Evolutionary conservation across 192 early-diverging fungal species (phyloP).

Genomic region (Linnemannia zychae): DNA sequence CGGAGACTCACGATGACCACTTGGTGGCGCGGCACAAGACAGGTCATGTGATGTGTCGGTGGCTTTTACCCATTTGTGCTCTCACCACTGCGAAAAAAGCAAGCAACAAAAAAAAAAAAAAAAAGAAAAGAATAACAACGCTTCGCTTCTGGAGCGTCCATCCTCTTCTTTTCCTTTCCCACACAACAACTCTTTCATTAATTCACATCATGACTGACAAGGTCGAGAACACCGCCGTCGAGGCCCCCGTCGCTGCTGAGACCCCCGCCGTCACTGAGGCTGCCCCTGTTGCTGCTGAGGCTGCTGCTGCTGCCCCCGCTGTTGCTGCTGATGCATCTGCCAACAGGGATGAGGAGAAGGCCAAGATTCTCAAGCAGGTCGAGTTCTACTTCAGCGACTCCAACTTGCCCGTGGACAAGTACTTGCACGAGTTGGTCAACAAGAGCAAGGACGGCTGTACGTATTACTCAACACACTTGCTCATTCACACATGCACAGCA

Average conservation of each 20-base stretch:
- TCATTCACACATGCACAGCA: background rate
- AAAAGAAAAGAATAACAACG: conserved; percentile 8
- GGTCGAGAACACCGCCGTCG: background rate
- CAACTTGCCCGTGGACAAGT: conserved; percentile 71
- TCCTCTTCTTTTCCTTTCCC: background rate
- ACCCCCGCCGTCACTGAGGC: conserved; percentile 12
- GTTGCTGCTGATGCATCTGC: conserved; percentile 3
- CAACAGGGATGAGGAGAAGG: conserved; percentile 38
- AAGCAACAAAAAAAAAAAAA: background rate
- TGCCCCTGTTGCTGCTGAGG: conserved; percentile 14
- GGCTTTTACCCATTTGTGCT: background rate
- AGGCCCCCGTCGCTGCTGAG: background rate
- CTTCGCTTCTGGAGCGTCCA: too few species aligned
- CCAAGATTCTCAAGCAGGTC: conserved; percentile 70
- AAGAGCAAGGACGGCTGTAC: conserved; percentile 66
- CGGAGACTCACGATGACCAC: conserved; percentile 12
- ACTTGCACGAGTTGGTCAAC: conserved; percentile 57
- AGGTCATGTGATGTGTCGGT: background rate
- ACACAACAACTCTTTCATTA: background rate
- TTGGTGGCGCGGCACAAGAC: background rate
- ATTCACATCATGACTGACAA: conserved; percentile 17
- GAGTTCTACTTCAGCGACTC: conserved; percentile 76
- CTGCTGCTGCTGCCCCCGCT: background rate
- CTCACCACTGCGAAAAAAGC: background rate
- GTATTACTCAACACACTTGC: conserved; percentile 9